Percentiles rank a stretch among this genome's conserved stretches.
Evolutionary conservation across 345 rosid species (phyloP).

Genomic region (Salix viminalis): DNA sequence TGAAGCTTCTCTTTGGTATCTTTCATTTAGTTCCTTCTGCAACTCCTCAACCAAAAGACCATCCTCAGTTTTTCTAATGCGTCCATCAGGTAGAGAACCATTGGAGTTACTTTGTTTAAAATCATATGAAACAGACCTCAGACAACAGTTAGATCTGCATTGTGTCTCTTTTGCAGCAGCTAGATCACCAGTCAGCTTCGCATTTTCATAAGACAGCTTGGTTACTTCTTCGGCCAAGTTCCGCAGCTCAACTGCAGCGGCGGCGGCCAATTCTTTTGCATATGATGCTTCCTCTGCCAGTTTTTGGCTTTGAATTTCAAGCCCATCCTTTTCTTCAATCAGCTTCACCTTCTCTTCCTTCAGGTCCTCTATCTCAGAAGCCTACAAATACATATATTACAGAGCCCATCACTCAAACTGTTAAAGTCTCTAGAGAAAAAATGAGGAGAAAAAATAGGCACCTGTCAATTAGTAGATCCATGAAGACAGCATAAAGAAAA

Average conservation of each 20-base stretch:
- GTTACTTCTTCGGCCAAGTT: constrained; percentile 74
- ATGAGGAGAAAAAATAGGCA: neutral
- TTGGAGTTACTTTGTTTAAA: constrained; percentile 23
- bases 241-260: constrained; percentile 63
- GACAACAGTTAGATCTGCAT: constrained; percentile 29
- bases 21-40: constrained; percentile 42
- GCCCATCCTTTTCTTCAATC: constrained; percentile 53
- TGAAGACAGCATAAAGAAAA: neutral
- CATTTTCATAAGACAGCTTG: constrained; percentile 58
- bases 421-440: neutral
- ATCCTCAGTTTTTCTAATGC: constrained; percentile 27
- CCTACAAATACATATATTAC: constrained; percentile 30
- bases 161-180: constrained; percentile 40
- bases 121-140: constrained; percentile 26
- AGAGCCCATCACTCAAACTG: neutral
- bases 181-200: constrained; percentile 47
- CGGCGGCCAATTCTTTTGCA: constrained; percentile 67
- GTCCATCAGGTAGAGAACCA: constrained; percentile 25
- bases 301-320: constrained; percentile 47
- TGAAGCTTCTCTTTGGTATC: constrained; percentile 41
- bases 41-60: constrained; percentile 35
- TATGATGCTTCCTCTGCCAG: constrained; percentile 64
- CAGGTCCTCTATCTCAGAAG: constrained; percentile 51
- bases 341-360: constrained; percentile 47
- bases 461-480: neutral